These are phyloP conservation scores for Artemisia annua DNA, from an alignment of 129 eudicot species.

Conservation along the genomic window DNA sequence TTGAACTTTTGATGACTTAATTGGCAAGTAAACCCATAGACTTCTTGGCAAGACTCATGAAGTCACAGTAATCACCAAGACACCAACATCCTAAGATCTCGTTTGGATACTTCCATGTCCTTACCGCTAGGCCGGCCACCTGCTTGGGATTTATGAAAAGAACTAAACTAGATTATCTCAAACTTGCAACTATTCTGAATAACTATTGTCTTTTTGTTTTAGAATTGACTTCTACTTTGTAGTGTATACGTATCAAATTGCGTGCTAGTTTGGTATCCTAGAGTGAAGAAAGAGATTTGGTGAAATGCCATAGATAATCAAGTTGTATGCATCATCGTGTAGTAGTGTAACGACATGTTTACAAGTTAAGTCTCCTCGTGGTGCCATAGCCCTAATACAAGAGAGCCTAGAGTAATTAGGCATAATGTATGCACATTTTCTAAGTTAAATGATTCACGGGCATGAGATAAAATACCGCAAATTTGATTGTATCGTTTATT, in stretches of 20 bases:
- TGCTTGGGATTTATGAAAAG: too few species aligned
- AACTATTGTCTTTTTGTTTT: neutral
- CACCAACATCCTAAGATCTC: too few species aligned
- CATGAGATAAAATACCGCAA: neutral
- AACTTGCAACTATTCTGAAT: neutral
- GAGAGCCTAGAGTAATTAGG: conserved; percentile 16
- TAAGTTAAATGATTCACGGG: neutral
- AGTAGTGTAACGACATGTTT: neutral
- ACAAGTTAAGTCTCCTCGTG: neutral
- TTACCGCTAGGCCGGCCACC: too few species aligned
- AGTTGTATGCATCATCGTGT: neutral
- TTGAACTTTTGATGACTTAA: too few species aligned
- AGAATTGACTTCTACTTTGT: neutral
- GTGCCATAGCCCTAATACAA: conserved; percentile 1
- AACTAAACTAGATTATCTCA: too few species aligned
- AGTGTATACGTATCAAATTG: neutral
- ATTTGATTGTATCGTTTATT: conserved; percentile 1
- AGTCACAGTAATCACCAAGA: too few species aligned
- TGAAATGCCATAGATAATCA: neutral
- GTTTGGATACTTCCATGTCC: too few species aligned
- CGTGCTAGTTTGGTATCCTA: neutral
- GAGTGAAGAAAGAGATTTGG: neutral
- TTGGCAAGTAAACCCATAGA: too few species aligned
- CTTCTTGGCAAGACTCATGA: too few species aligned
- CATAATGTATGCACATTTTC: neutral